These are phyloP conservation scores for Waitea zeae DNA, from an alignment of 1,284 basidiomycete species.

Conservation along the genomic window DNA sequence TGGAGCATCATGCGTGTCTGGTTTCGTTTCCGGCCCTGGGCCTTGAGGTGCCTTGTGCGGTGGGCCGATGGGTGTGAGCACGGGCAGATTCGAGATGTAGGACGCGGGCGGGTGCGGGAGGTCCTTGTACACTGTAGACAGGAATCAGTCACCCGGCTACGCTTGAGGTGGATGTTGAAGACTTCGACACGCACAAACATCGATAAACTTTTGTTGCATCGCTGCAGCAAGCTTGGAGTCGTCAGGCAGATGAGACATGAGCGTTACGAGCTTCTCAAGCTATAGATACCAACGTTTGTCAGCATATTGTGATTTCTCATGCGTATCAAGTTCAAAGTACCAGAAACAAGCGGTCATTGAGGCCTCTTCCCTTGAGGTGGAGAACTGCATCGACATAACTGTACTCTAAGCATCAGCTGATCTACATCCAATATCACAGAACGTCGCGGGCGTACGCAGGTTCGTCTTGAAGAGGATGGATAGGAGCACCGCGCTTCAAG, in stretches of 20 bases:
- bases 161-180: slow-evolving; percentile 4
- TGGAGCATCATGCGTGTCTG: neutral
- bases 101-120: slow-evolving; percentile 59
- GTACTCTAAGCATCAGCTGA: no score
- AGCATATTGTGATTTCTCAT: no score
- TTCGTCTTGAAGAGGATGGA: slow-evolving; percentile 14
- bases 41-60: slow-evolving; percentile 1
- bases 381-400: slow-evolving; percentile 30
- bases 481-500: slow-evolving; percentile 8
- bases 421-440: no score
- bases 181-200: slow-evolving; percentile 25
- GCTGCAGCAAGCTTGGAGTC: slow-evolving; percentile 22
- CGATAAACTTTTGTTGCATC: slow-evolving; percentile 35
- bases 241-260: slow-evolving; percentile 42
- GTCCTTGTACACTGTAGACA: slow-evolving; percentile 49
- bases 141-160: neutral
- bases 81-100: slow-evolving; percentile 18
- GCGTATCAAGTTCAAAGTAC: slow-evolving; percentile 7
- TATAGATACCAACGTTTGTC: slow-evolving; percentile 11
- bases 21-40: neutral
- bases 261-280: slow-evolving; percentile 50
- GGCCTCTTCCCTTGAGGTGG: slow-evolving; percentile 22
- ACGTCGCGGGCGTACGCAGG: no score
- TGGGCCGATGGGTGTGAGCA: slow-evolving; percentile 4
- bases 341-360: slow-evolving; percentile 47